Evolutionary conservation across 2,329 filamentous ascomycete genomes (phyloP).

Genomic region (Monosporascus sp.): DNA sequence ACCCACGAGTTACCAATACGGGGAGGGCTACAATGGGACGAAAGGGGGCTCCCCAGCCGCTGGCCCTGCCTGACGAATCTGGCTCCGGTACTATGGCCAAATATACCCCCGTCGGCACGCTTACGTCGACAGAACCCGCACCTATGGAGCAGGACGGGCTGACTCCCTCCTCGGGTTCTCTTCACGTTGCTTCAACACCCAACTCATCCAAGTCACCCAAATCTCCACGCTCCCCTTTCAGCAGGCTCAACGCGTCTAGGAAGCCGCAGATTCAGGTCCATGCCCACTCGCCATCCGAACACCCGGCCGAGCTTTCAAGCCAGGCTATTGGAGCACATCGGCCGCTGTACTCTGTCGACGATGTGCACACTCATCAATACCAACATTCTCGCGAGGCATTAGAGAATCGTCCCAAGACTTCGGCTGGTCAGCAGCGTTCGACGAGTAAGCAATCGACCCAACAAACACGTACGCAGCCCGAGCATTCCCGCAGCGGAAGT

Average conservation of each 20-base stretch:
- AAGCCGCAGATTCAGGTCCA: constrained; percentile 14
- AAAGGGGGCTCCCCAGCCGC: constrained; percentile 53
- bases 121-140: background rate
- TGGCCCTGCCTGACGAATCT: constrained; percentile 42
- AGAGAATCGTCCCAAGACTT: constrained; percentile 12
- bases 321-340: constrained; percentile 6
- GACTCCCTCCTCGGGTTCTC: background rate
- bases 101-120: background rate
- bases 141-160: background rate
- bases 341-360: constrained; percentile 19
- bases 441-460: constrained; percentile 12
- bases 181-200: constrained; percentile 21
- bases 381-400: constrained; percentile 12
- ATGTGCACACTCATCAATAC: constrained; percentile 17
- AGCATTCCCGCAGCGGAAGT: constrained; percentile 25
- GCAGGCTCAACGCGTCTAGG: constrained; percentile 23
- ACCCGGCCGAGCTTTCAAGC: constrained; percentile 2
- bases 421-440: constrained; percentile 13
- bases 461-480: constrained; percentile 7
- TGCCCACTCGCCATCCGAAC: background rate
- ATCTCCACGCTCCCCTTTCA: constrained; percentile 27
- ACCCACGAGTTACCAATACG: background rate
- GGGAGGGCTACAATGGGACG: constrained; percentile 42
- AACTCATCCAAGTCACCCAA: constrained; percentile 23
- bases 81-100: background rate